Evolutionary conservation across 2,329 filamentous ascomycete species (phyloP).

Genomic region (Fusarium luffae): DNA sequence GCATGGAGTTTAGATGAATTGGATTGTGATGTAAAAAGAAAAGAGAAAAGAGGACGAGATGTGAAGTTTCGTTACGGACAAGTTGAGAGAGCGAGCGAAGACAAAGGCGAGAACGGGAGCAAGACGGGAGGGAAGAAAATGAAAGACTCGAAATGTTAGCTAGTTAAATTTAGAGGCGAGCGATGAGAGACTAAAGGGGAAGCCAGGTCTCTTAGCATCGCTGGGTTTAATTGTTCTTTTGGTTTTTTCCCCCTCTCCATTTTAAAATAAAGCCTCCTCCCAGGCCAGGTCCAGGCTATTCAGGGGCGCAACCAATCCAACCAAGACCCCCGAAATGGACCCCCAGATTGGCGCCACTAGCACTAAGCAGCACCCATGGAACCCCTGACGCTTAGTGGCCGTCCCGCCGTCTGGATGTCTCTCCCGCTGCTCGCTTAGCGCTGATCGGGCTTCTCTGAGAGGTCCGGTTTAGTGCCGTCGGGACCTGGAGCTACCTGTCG

Average conservation of each 20-base stretch:
- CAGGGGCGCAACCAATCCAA: slow-evolving; percentile 48
- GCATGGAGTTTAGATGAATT: slow-evolving; percentile 6
- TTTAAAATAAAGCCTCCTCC: slow-evolving; percentile 45
- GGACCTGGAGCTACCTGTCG: slow-evolving; percentile 32
- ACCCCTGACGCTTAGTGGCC: slow-evolving; percentile 44
- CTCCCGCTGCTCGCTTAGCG: slow-evolving; percentile 45
- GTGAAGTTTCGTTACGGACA: slow-evolving; percentile 9
- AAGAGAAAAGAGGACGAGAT: background rate
- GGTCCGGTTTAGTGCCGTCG: slow-evolving; percentile 38
- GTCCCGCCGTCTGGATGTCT: slow-evolving; percentile 42
- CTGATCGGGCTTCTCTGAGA: slow-evolving; percentile 45
- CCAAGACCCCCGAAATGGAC: slow-evolving; percentile 40
- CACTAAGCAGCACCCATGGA: slow-evolving; percentile 41
- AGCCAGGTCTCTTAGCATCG: slow-evolving; percentile 33
- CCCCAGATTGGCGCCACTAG: slow-evolving; percentile 49
- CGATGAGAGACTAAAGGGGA: slow-evolving; percentile 39
- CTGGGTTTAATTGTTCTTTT: slow-evolving; percentile 47
- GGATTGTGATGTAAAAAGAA: background rate
- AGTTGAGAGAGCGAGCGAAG: slow-evolving; percentile 20
- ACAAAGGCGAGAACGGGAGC: slow-evolving; percentile 11
- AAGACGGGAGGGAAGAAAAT: slow-evolving; percentile 16
- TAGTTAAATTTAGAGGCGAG: slow-evolving; percentile 23
- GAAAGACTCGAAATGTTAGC: slow-evolving; percentile 20
- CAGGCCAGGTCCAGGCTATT: slow-evolving; percentile 27
- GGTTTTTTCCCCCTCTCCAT: slow-evolving; percentile 37